phyloP scores from a whole-genome alignment of 164 flowering plant genomes.

The Vitis rotundifolia region DNA sequence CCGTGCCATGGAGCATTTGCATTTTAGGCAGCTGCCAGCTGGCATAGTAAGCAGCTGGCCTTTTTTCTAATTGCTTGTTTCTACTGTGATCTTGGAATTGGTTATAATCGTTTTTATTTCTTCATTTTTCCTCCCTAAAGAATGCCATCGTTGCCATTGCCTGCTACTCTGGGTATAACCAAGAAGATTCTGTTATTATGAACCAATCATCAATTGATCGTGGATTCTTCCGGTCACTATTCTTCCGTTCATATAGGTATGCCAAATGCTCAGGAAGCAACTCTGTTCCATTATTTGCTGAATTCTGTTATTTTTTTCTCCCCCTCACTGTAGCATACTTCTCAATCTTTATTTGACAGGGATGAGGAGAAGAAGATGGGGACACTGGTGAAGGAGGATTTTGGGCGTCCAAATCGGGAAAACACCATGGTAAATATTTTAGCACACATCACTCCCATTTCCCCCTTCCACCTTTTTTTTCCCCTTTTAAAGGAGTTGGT shows the following conservation, averaged over 20 bases:
- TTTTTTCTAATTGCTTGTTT: background rate
- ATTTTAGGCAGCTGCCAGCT: constrained; percentile 97
- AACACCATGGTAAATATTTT: constrained; percentile 50
- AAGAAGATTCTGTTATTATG: constrained; percentile 99
- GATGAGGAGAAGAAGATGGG: constrained; percentile 95
- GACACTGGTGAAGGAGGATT: constrained; percentile 97
- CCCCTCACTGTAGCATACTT: no score
- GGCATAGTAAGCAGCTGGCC: constrained; percentile 71
- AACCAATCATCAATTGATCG: constrained; percentile 97
- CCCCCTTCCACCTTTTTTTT: no score
- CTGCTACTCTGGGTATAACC: constrained; percentile 98
- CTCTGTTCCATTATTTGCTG: background rate
- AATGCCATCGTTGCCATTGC: constrained; percentile 97
- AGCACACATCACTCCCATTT: no score
- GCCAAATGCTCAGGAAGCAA: background rate
- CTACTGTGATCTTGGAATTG: background rate
- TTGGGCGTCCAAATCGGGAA: constrained; percentile 90
- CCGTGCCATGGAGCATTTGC: constrained; percentile 98
- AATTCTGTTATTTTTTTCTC: no score
- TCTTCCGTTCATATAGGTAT: constrained; percentile 93
- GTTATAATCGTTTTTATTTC: background rate
- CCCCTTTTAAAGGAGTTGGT: no score
- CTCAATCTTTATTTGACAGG: constrained; percentile 11
- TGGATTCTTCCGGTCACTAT: constrained; percentile 86
- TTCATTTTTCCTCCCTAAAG: constrained; percentile 27